Base-by-base conservation (phyloP, 2,329 filamentous ascomycete species). In the Cercospora sp. region DNA sequence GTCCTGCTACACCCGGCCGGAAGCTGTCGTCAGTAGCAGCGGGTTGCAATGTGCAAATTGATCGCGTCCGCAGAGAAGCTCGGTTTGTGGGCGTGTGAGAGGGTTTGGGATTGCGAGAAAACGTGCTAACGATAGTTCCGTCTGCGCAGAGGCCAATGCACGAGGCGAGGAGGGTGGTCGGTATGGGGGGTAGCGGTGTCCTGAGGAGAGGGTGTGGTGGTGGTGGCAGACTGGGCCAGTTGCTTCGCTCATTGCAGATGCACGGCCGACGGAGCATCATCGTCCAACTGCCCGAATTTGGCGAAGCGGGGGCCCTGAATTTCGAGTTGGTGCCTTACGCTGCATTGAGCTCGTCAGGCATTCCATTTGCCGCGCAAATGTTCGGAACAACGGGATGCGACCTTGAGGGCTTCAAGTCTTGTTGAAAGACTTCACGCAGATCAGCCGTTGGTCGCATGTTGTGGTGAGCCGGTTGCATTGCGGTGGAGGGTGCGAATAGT, bases 1-100 rank as follows among this genome's bases (percentile, higher is more conserved):
- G 4, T 26, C 9, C 26, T 30, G 53, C 53, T 31, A n/a, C 16
- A n/a, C 53, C 30, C 53, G 53, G 26, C n/a, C 53, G 16, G 13
- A 58, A n/a, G 20, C 59, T 42, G 30, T 28, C 39, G 59, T 48
- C 59, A 61, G 59, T 30, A 28, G 18, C 30, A n/a, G 26, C 8
- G 3, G 10, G 59, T 45, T 36, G 59, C 33, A 26, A 53, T 62
- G 51, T 30, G 64, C 30, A 58, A 60, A 39, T 26, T 45, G 31
- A 51, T 42, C 26, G 48, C 45, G 48, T 58, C 42, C 6, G 60
- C 39, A 60, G 55, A 66, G 31, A 58, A 63, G 64, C 59, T 66
- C 60, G 30, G 33, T 26, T 30, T 30, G 58, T 36, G 60, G 64
- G 33, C 39, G 45, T 18, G 61, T 26, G 60, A 48, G 64, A 58